A percentile compares a stretch with the other conserved stretches of the same genome.
phyloP scores from a whole-genome alignment of 768 basidiomycete genomes.

The Leucocoprinus leucothites region DNA sequence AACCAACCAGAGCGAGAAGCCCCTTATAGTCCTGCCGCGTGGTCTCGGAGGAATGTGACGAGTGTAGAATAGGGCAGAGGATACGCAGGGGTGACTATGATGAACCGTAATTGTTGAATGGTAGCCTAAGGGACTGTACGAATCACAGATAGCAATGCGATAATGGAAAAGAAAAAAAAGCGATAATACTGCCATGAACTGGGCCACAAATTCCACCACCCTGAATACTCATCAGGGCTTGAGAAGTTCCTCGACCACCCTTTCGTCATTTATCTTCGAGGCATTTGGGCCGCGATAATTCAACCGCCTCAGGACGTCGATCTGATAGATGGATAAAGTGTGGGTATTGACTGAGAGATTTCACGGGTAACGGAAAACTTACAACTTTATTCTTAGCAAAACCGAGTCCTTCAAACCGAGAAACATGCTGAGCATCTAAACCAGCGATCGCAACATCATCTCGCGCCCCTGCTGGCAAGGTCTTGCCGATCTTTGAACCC shows the following conservation, averaged over 20 bases:
- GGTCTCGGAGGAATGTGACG: no score
- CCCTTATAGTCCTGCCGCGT: no score
- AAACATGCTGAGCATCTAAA: constrained; percentile 78
- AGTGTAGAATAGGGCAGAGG: no score
- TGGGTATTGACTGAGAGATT: constrained; percentile 1
- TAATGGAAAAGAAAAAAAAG: neutral
- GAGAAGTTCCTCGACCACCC: constrained; percentile 83
- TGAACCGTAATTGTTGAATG: no score
- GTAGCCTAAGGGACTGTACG: no score
- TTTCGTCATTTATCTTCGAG: constrained; percentile 76
- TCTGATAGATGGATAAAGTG: constrained; percentile 39
- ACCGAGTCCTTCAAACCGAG: constrained; percentile 79
- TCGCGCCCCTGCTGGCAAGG: constrained; percentile 39
- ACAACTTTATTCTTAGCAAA: constrained; percentile 86
- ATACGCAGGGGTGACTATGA: no score
- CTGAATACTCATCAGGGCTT: constrained; percentile 34
- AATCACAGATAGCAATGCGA: neutral
- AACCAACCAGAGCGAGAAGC: no score
- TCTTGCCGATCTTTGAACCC: constrained; percentile 38
- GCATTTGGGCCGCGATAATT: constrained; percentile 87
- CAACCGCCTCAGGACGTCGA: constrained; percentile 82
- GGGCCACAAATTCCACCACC: neutral
- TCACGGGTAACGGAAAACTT: constrained; percentile 29
- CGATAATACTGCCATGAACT: neutral
- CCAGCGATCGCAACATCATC: constrained; percentile 79